Conservation (phyloP, 2,329 filamentous ascomycete genomes). For the Samsoniella hepiali region DNA sequence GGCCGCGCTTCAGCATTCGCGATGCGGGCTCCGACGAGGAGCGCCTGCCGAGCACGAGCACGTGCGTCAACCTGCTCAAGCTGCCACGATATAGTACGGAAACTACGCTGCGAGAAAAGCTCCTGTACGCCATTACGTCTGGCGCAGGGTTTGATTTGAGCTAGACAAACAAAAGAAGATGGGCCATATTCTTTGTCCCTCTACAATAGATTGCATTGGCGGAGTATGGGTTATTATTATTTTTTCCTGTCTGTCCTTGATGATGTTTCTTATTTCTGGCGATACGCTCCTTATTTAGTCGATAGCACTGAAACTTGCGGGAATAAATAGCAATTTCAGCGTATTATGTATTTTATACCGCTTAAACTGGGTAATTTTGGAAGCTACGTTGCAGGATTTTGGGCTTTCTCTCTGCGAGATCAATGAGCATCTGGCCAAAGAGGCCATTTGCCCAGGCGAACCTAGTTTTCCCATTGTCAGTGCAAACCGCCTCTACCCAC, state of each 20-base stretch:
- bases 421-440: slow-evolving; percentile 79
- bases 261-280: neutral
- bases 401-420: slow-evolving; percentile 71
- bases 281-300: neutral
- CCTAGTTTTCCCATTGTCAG: slow-evolving; percentile 42
- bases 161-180: slow-evolving; percentile 31
- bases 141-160: slow-evolving; percentile 90
- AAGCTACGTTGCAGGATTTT: slow-evolving; percentile 54
- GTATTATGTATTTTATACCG: neutral
- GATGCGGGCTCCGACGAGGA: slow-evolving; percentile 63
- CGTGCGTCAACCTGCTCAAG: slow-evolving; percentile 93
- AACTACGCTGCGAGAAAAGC: slow-evolving; percentile 66
- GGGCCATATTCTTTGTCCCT: neutral
- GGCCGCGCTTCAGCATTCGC: slow-evolving; percentile 83
- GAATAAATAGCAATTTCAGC: slow-evolving; percentile 4
- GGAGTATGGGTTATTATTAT: neutral
- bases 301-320: neutral
- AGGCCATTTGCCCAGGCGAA: slow-evolving; percentile 88
- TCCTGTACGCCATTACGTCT: slow-evolving; percentile 85
- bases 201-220: neutral
- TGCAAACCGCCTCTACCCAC: too few relatives aligned
- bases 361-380: slow-evolving; percentile 30
- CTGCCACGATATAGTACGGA: slow-evolving; percentile 75
- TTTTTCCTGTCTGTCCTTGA: neutral
- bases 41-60: slow-evolving; percentile 87